Percentiles rank a stretch among this genome's conserved stretches.
Conservation (phyloP, 331 rosid species). For the Spiraea crenata region DNA sequence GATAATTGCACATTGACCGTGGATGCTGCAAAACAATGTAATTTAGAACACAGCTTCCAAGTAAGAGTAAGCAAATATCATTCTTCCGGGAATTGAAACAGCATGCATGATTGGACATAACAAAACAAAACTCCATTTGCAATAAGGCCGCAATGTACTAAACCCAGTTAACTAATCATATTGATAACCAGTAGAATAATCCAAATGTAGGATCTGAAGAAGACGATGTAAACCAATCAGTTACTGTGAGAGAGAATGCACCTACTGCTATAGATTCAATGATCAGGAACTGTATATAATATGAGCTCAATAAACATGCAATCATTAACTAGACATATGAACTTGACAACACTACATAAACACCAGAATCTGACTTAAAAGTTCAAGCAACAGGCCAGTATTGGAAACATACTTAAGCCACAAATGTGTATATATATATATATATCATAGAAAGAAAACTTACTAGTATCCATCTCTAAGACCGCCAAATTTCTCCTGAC, state of each 20-base stretch:
- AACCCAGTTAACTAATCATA: too few relatives aligned
- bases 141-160: too few relatives aligned
- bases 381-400: not conserved
- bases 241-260: not conserved
- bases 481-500: slow-evolving; percentile 81
- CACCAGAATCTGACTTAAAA: not conserved
- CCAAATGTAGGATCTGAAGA: too few relatives aligned
- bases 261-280: not conserved
- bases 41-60: not conserved
- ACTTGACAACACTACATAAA: not conserved
- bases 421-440: not conserved
- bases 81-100: not conserved
- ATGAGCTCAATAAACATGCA: not conserved
- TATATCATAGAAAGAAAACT: not conserved
- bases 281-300: not conserved
- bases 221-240: not conserved
- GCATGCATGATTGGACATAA: not conserved
- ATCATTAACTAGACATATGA: not conserved
- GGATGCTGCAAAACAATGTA: slow-evolving; percentile 39
- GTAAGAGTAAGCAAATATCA: not conserved
- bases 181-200: too few relatives aligned
- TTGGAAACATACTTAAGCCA: not conserved
- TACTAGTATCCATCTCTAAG: slow-evolving; percentile 82
- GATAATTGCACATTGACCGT: slow-evolving; percentile 70
- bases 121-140: not conserved